Base-by-base conservation (phyloP, 2,329 filamentous ascomycete genomes). In the Aspergillus calidoustus region DNA sequence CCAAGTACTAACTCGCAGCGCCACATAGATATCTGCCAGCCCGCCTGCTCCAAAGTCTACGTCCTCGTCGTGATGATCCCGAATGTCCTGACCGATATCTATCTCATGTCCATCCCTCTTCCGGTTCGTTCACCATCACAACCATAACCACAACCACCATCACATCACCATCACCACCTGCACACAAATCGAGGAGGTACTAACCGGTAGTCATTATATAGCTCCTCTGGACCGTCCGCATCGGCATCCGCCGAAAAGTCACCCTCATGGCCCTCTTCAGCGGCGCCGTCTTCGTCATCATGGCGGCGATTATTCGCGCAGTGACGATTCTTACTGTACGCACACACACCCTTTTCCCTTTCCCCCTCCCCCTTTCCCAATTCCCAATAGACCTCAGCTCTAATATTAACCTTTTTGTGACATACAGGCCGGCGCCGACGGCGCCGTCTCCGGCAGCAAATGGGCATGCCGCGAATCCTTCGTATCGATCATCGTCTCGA, bases 41-140 rank as follows among this genome's bases (percentile, higher is more conserved):
- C 80, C 38, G 80, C 81, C 15, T 77, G 81, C 7, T 82, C 83
- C 0, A 77, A 72, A 9, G 75, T 79, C 30, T 76, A 83, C 54
- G 74, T 85, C 43, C 80, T 80, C 68, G 77, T 82, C 19, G 79
- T 77, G 2, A 77, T 83, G 57, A 72, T 80, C 7, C 75, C 82
- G 54, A 87, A 87, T 64, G 77, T 86, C 6, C 55, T 79, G 3
- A 88, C 86, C 4, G 86, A 88, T 64, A 50, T 86, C 1, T 87
- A 87, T 61, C 76, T 88, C 15, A 80, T 87, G 58, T 80, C 80
- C 22, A 86, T 87, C 25, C 84, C 85, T 0, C 74, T 87, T 3
- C 84, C 85, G 0, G 82, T 85, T 66, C 62, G 72, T 54, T 19
- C 7, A 7, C 28, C 34, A 17, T 15, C 41, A 19, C 22, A 28